Evolutionary conservation across 176 grass and related monocot genomes (phyloP), one percentile per base, ranked within the genome.

Genomic region (Bothriochloa decipiens): DNA sequence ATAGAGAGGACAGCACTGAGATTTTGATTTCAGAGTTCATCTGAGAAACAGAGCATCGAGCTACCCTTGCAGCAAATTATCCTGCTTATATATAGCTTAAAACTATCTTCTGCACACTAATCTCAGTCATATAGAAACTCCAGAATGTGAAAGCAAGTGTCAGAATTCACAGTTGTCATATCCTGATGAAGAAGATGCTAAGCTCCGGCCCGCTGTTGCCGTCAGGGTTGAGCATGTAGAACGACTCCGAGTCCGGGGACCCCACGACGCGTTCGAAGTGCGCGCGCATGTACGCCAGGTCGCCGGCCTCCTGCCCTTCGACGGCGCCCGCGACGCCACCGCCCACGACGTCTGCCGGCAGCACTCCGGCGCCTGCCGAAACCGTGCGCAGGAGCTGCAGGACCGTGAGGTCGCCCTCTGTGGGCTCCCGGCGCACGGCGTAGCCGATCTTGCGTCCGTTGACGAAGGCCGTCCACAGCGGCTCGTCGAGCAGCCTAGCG

Each of bases 101-200:
- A 84, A 72, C 65, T 79, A 77, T 17, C 13, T 35, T 66, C 10
- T 74, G 35, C 3, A 32, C 11, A 28, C 42, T 80, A 67, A 53
- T 43, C 42, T 71, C 14, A 26, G 43, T 8, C 41, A 81, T 36
- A 61, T 22, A 62, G 5, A 37, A 52, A 79, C 6, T 65, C 26
- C 46, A 40, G 81, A 86, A 22, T 2, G 45, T 74, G 32, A 22
- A 84, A 45, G 13, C 6, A 53, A 76, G 25, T 71, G 26, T 42
- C 25, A 26, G 15, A 58, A 45, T 15, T 70, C 20, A 25, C 18
- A 65, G 35, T 10, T 52, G 27, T 93, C 89, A 97, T 61, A 90
- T 92, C 82, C 91, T 95, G 86, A 97, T 92, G 81, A 97, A 95
- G 89, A 98, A 98, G 84, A 98, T 95, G 82, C 92, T 95, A 70